These are phyloP conservation scores for Penicillium diatomitis DNA, from an alignment of 495 filamentous ascomycete species.

Conservation along the genomic window DNA sequence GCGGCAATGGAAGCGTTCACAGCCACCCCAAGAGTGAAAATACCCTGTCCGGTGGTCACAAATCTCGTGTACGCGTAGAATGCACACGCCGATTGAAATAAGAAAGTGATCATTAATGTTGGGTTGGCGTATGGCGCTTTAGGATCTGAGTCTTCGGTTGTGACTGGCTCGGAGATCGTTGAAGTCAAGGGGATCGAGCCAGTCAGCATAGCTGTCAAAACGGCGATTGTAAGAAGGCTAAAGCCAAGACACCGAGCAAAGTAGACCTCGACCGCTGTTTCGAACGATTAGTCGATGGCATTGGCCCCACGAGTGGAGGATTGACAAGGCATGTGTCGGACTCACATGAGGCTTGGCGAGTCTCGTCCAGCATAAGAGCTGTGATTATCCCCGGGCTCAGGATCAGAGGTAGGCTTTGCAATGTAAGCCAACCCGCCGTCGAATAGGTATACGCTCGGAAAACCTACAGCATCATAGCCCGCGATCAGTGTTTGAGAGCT, in stretches of 20 bases:
- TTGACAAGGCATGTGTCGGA: not conserved
- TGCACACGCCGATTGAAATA: constrained; percentile 53
- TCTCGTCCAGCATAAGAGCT: constrained; percentile 49
- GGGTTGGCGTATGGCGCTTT: constrained; percentile 62
- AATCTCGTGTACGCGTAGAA: constrained; percentile 65
- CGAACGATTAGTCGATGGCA: not conserved
- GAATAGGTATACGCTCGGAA: constrained; percentile 59
- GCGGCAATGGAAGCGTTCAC: constrained; percentile 45
- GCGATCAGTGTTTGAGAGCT: not conserved
- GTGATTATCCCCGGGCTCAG: constrained; percentile 57
- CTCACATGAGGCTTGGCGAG: constrained; percentile 46
- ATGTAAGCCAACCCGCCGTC: constrained; percentile 54
- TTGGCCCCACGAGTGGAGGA: not conserved
- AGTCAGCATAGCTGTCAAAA: constrained; percentile 58
- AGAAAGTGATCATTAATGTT: constrained; percentile 52
- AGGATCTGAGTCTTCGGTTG: constrained; percentile 40
- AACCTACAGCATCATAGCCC: constrained; percentile 30
- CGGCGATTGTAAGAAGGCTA: constrained; percentile 53
- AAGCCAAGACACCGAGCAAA: constrained; percentile 63
- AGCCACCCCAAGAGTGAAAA: constrained; percentile 46
- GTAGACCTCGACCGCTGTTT: constrained; percentile 59
- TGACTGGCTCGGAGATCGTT: constrained; percentile 28
- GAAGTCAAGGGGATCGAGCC: constrained; percentile 66
- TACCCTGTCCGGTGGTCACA: constrained; percentile 37
- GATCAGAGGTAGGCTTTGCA: constrained; percentile 59